Conservation (phyloP, 2,329 filamentous ascomycete species). For the Eurotiales sp. region DNA sequence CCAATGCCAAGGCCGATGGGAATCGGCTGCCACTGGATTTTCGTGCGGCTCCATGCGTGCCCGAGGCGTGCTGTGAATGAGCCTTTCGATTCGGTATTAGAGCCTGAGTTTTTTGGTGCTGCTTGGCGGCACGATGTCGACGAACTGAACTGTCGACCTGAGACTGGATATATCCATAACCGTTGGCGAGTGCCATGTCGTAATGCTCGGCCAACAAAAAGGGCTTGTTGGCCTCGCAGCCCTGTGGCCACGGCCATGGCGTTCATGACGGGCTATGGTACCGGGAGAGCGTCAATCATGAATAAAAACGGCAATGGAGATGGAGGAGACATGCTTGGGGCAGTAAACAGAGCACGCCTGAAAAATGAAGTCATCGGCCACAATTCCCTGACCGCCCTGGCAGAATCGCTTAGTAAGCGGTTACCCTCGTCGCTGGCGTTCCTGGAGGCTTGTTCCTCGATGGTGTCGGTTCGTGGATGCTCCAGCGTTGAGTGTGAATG, state of each 20-base stretch:
- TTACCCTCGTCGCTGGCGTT: background rate
- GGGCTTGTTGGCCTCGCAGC: background rate
- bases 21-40: conserved; percentile 84
- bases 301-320: no score
- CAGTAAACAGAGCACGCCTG: no score
- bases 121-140: conserved; percentile 40
- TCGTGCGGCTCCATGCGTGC: conserved; percentile 59
- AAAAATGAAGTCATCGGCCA: conserved; percentile 14
- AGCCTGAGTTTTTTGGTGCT: conserved; percentile 32
- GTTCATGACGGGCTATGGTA: background rate
- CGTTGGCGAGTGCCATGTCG: conserved; percentile 20
- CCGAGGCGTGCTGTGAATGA: conserved; percentile 57
- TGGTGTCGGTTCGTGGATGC: no score
- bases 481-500: no score
- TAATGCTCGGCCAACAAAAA: conserved; percentile 19
- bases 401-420: conserved; percentile 3
- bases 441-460: no score
- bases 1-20: conserved; percentile 81
- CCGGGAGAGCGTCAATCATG: background rate
- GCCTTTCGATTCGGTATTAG: conserved; percentile 40
- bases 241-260: conserved; percentile 12
- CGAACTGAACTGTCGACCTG: conserved; percentile 28
- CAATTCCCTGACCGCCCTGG: conserved; percentile 12
- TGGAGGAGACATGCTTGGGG: no score
- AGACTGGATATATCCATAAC: conserved; percentile 2